Evolutionary conservation across 768 basidiomycete genomes (phyloP), one percentile per base, ranked within the genome.

Genomic region (Boletus sensibilis): DNA sequence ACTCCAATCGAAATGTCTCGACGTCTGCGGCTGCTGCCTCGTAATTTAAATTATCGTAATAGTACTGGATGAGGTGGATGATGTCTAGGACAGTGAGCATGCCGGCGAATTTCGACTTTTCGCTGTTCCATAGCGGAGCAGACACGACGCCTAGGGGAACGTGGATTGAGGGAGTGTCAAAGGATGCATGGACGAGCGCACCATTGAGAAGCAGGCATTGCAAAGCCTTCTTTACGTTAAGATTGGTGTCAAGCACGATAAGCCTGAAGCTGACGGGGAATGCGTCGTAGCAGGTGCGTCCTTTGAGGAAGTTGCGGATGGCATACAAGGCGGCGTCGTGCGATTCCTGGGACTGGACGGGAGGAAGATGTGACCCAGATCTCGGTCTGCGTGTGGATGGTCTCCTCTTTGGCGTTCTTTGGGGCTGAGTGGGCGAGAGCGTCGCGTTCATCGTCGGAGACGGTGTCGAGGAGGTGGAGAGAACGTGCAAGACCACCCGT

Each of bases 1-100:
- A 85, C 68, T 95, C 91, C 31, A 99, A 79, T 33, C 90, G 82
- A 70, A 99, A 93, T 0, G 85, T 88, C 69, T 98, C 96, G 4
- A 98, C 96, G 64, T 98, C 94, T 12, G 87, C 82, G 0, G 88
- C 84, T 6, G 94, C 95, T 50, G 84, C 85, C 64, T 94, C 94
- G 37, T 86, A 86, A 33, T 90, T 86, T 2, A 82, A 76, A 13
- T 88, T 92, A 45, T 87, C 85, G 73, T 98, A 97, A 73, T 98
- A 99, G 76, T 95, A 97, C 67, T 99, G 97, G 62, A 99, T 98
- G 61, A 99, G 85, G 71, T 99, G 97, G 55, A 99, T 98, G 71
- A 99, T 94, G 73, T 99, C 97, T 55, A 94, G 83, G n/a, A 98
- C 93, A 10, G 97, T 99, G 68, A 99, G 89, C 96, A 99, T 98